phyloP scores from a whole-genome alignment of 2,329 filamentous ascomycete genomes.

The Huntiella omanensis region DNA sequence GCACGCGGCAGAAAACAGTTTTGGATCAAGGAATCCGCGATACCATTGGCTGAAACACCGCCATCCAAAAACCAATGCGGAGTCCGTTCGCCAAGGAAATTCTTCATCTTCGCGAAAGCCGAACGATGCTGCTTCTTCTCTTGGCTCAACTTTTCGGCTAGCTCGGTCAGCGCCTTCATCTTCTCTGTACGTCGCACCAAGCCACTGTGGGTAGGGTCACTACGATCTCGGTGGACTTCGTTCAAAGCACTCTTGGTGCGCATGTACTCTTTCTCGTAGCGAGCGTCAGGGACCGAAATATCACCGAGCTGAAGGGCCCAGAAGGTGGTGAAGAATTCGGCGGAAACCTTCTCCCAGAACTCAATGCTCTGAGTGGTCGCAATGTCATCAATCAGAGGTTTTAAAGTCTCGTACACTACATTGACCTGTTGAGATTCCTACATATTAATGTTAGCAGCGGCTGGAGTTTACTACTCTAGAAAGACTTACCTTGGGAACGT shows the following conservation, averaged over 20 bases:
- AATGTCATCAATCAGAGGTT: slow-evolving; percentile 53
- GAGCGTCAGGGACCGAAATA: slow-evolving; percentile 53
- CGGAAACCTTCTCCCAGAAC: slow-evolving; percentile 50
- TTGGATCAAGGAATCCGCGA: slow-evolving; percentile 66
- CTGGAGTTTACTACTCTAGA: neutral
- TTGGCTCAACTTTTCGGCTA: slow-evolving; percentile 17
- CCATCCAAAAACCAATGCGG: slow-evolving; percentile 54
- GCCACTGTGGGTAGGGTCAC: slow-evolving; percentile 50
- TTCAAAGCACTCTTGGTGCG: slow-evolving; percentile 48
- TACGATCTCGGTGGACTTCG: slow-evolving; percentile 49
- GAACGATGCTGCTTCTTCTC: slow-evolving; percentile 12
- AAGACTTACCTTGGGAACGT: slow-evolving; percentile 7
- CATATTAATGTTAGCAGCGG: neutral
- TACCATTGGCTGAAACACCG: slow-evolving; percentile 28
- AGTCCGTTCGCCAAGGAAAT: slow-evolving; percentile 57
- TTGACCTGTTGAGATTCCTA: neutral
- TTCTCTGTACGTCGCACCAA: slow-evolving; percentile 49
- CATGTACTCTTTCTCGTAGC: slow-evolving; percentile 60
- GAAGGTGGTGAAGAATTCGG: slow-evolving; percentile 75
- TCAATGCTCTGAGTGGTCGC: slow-evolving; percentile 39
- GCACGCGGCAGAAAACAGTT: slow-evolving; percentile 83
- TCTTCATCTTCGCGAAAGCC: slow-evolving; percentile 21
- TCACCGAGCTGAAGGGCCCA: slow-evolving; percentile 81
- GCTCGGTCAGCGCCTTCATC: slow-evolving; percentile 48
- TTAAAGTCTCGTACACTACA: slow-evolving; percentile 25